Base-by-base conservation (phyloP, 768 basidiomycete genomes). In the Rhizopogon salebrosus region DNA sequence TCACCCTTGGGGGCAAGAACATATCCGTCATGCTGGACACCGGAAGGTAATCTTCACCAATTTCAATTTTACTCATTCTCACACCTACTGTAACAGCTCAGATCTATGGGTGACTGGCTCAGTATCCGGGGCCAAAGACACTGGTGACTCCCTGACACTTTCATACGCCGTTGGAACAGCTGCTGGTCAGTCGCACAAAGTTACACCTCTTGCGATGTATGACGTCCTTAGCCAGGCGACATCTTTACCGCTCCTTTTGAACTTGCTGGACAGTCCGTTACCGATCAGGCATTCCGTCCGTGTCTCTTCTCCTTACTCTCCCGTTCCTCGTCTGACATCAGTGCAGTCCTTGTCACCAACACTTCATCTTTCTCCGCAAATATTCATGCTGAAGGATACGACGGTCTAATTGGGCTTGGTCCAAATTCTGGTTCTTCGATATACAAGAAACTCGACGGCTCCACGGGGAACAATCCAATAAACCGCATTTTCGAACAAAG, bases 371-470 rank as follows among this genome's bases (percentile, higher is more conserved):
- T 91, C 65, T 80, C 85, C 4, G 67, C 76, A 14, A 68, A 87
- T 59, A 82, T 86, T 61, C 68, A 76, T 34, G 45, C 75, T 3
- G 79, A 87, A 61, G 85, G 82, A 0, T 86, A 82, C 57, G 77
- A 83, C 52, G 89, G 89, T 37, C 79, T 91, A 18, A 71, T 91
- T 26, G 89, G 89, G 22, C 78, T 91, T 16, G 89, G 89, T n/a
- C 88, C 88, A 27, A 87, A 87, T 70, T 67, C 77, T 23, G 86
- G 83, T 41, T 88, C 86, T 48, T 70, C 78, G 38, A 79, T 91
- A 56, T 76, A 73, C 53, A 74, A 82, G 55, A 81, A 80, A 50
- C 63, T 89, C 39, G 74, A 73, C 56, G 69, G 66, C 8, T 57
- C 63, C 50, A 61, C 74, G 6, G 87, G 79, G 20, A 77, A 87